Evolutionary conservation across 306 rosid genomes (phyloP).

Genomic region (Senna siamea): DNA sequence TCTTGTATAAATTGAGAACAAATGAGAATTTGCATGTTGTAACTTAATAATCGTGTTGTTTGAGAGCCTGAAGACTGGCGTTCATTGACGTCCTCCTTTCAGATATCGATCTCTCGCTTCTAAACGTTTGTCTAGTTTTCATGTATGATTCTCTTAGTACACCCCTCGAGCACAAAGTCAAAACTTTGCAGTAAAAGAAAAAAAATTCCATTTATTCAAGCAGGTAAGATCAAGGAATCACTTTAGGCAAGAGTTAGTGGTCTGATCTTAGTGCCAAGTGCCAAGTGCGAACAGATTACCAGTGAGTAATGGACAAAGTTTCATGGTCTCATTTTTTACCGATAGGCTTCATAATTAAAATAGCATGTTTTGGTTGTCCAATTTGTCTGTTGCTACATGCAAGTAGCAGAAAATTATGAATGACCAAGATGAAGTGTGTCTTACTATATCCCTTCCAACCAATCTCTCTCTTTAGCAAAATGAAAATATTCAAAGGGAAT

Average conservation of each 20-base stretch:
- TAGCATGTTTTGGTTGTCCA: background rate
- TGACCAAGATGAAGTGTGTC: background rate
- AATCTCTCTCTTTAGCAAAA: background rate
- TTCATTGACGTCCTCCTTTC: background rate
- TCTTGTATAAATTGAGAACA: slow-evolving; percentile 24
- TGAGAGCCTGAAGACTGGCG: background rate
- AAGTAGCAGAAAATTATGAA: background rate
- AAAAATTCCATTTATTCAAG: background rate
- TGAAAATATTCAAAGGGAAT: background rate
- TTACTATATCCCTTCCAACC: too few relatives aligned
- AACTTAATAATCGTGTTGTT: background rate
- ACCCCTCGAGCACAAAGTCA: background rate
- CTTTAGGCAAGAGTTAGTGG: background rate
- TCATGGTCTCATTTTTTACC: background rate
- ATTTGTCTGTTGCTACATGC: background rate
- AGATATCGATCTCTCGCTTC: background rate
- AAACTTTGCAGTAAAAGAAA: too few relatives aligned
- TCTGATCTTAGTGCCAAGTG: background rate
- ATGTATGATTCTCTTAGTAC: background rate
- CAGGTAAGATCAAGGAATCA: too few relatives aligned
- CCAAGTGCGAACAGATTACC: background rate
- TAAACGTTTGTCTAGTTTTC: background rate
- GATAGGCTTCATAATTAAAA: background rate
- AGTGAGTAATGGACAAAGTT: background rate
- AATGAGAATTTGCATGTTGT: slow-evolving; percentile 2